Conservation (phyloP, 805 yeast species). For the Ogataea zsoltii region DNA sequence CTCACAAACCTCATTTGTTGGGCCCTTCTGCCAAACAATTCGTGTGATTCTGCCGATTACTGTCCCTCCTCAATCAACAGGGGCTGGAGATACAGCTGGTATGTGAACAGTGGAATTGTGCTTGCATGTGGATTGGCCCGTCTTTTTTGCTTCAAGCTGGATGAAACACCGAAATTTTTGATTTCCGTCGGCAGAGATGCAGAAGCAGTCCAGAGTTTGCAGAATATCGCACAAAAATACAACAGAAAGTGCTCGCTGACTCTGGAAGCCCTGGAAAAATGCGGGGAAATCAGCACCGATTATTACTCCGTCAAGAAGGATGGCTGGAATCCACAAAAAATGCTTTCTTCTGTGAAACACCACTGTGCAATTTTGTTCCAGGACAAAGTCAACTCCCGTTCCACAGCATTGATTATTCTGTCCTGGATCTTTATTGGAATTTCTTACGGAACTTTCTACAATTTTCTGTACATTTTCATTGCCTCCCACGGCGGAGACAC, state of each 20-base stretch:
- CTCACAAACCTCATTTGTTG: slow-evolving; percentile 48
- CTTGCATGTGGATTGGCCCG: slow-evolving; percentile 45
- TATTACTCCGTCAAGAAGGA: slow-evolving; percentile 6
- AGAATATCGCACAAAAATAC: slow-evolving; percentile 45
- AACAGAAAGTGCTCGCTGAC: slow-evolving; percentile 39
- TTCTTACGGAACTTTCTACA: slow-evolving; percentile 50
- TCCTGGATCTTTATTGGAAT: slow-evolving; percentile 56
- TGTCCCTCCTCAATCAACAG: slow-evolving; percentile 45
- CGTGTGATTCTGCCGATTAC: slow-evolving; percentile 41
- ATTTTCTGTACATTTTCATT: slow-evolving; percentile 49
- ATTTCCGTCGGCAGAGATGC: slow-evolving; percentile 43
- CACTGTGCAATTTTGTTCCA: slow-evolving; percentile 47
- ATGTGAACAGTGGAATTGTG: slow-evolving; percentile 49
- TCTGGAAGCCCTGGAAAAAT: slow-evolving; percentile 39
- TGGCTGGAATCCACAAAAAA: slow-evolving; percentile 16
- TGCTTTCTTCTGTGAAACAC: slow-evolving; percentile 20
- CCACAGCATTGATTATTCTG: slow-evolving; percentile 41
- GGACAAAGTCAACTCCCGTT: slow-evolving; percentile 38
- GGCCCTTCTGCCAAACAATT: slow-evolving; percentile 48
- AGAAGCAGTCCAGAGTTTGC: slow-evolving; percentile 42
- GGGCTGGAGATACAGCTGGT: slow-evolving; percentile 59
- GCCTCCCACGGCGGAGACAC: slow-evolving; percentile 46
- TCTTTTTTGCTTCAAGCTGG: slow-evolving; percentile 40
- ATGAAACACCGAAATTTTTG: slow-evolving; percentile 36
- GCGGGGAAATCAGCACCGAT: slow-evolving; percentile 34